phyloP scores from a whole-genome alignment of 2,329 filamentous ascomycete species.

The Colletotrichum tanaceti region DNA sequence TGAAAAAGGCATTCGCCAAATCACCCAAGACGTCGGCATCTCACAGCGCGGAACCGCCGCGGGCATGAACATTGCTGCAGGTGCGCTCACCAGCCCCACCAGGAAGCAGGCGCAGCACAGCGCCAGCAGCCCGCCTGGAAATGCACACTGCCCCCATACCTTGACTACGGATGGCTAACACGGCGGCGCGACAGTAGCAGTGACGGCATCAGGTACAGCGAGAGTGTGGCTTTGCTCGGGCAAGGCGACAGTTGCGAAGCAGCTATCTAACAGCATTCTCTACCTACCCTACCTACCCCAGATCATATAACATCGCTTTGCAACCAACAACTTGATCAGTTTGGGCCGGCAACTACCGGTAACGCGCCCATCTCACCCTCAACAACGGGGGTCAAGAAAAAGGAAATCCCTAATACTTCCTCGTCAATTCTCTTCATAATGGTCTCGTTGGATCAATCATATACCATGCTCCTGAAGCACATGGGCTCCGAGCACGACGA shows the following conservation, averaged over 20 bases:
- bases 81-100: constrained; percentile 37
- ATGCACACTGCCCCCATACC: background rate
- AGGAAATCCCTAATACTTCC: constrained; percentile 2
- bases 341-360: background rate
- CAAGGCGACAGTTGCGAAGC: constrained; percentile 24
- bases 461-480: constrained; percentile 46
- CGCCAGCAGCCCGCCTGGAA: constrained; percentile 16
- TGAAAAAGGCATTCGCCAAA: constrained; percentile 15
- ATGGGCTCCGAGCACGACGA: constrained; percentile 50
- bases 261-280: constrained; percentile 8
- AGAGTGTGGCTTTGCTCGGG: constrained; percentile 39
- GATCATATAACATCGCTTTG: constrained; percentile 12
- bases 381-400: too few species aligned
- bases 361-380: background rate
- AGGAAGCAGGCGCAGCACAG: constrained; percentile 39
- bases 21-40: constrained; percentile 9
- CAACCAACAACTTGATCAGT: background rate
- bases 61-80: constrained; percentile 40
- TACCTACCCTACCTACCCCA: too few species aligned
- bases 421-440: constrained; percentile 25
- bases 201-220: constrained; percentile 31
- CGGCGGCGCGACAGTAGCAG: constrained; percentile 19
- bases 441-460: constrained; percentile 44
- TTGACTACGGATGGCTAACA: constrained; percentile 34
- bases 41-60: constrained; percentile 32